A percentile compares a stretch with the other conserved stretches of the same genome.
Conservation (phyloP, 768 basidiomycete species). For the Phlebiopsis gigantea region DNA sequence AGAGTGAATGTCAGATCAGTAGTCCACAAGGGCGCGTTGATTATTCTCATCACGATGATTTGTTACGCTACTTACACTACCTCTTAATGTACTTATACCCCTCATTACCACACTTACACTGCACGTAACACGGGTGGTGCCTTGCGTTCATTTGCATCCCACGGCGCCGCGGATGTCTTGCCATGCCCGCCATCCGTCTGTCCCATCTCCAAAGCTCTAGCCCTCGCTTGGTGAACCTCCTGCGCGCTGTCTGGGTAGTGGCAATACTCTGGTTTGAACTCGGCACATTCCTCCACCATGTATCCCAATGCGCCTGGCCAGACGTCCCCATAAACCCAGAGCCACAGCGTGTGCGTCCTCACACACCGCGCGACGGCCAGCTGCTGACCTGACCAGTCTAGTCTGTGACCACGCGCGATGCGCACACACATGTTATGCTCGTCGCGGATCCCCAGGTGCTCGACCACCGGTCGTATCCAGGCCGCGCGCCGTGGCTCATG, state of each 20-base stretch:
- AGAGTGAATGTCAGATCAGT: too few species aligned
- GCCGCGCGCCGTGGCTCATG: conserved; percentile 47
- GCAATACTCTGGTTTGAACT: conserved; percentile 69
- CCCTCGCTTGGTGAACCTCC: conserved; percentile 33
- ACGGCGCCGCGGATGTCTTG: neutral
- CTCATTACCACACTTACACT: too few species aligned
- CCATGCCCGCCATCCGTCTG: conserved; percentile 5
- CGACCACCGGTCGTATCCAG: conserved; percentile 69
- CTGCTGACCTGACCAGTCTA: neutral
- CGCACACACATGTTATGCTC: conserved; percentile 60
- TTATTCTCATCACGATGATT: too few species aligned
- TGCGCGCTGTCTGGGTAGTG: conserved; percentile 58
- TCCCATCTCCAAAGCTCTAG: neutral
- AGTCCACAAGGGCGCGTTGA: too few species aligned
- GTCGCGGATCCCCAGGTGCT: conserved; percentile 88
- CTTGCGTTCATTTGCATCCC: neutral
- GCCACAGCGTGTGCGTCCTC: conserved; percentile 8
- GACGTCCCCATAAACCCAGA: conserved; percentile 28
- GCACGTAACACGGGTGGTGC: too few species aligned
- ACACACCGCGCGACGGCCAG: neutral
- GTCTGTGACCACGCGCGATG: neutral
- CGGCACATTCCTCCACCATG: conserved; percentile 45
- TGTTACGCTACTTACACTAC: neutral
- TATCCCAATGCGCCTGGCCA: conserved; percentile 58
- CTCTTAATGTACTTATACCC: neutral